Percentiles rank a stretch among this genome's conserved stretches.
Evolutionary conservation across 306 rosid genomes (phyloP).

Genomic region (Lablab purpureus): DNA sequence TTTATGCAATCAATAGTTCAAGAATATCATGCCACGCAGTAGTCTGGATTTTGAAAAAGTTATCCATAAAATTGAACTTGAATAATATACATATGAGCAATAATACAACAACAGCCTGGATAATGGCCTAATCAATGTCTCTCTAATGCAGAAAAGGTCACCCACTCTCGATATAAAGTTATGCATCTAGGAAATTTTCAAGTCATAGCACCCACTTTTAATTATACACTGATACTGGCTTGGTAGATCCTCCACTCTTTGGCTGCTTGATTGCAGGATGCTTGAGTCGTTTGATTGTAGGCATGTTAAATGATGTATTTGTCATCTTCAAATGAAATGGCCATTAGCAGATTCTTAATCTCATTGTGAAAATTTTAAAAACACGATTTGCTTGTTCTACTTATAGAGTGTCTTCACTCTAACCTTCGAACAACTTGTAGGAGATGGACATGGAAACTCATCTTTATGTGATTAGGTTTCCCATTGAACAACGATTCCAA

Average conservation of each 20-base stretch:
- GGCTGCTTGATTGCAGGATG: not conserved
- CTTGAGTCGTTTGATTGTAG: not conserved
- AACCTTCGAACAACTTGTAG: constrained; percentile 36
- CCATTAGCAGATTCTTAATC: constrained; percentile 24
- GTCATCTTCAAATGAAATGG: constrained; percentile 35
- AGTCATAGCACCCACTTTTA: constrained; percentile 21
- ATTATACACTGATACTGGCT: not conserved
- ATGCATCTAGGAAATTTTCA: constrained; percentile 37
- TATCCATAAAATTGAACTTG: not conserved
- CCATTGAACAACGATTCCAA: not conserved
- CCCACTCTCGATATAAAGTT: constrained; percentile 13
- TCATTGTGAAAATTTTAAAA: not conserved
- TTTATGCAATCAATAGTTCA: not conserved
- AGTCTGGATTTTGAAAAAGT: not conserved
- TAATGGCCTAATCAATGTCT: constrained; percentile 14
- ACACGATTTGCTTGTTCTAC: not conserved
- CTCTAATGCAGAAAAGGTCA: constrained; percentile 11
- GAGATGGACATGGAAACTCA: not conserved
- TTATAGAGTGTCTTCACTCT: constrained; percentile 29
- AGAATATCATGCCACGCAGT: not conserved
- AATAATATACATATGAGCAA: constrained; percentile 4
- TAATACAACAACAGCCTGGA: not conserved
- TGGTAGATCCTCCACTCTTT: constrained; percentile 2
- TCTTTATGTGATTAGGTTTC: too few species aligned
- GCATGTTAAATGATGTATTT: not conserved